phyloP scores from a whole-genome alignment of 805 yeast species.

The Ogataea dorogensis region DNA sequence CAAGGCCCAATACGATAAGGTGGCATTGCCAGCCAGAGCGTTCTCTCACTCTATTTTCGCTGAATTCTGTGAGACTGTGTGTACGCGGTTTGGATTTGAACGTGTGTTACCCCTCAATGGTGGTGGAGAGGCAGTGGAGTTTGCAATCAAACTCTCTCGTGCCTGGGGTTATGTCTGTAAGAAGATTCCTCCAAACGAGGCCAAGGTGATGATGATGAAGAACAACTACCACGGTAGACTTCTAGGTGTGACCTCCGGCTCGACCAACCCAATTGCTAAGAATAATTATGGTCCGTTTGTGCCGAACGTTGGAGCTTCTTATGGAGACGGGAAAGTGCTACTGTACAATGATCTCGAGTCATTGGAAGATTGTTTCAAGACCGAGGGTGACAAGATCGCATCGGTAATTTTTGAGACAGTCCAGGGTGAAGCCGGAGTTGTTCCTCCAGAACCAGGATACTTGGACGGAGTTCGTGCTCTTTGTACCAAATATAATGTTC shows the following conservation, averaged over 20 bases:
- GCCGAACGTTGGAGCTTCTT: constrained; percentile 31
- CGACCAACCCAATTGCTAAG: constrained; percentile 32
- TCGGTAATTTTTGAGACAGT: constrained; percentile 38
- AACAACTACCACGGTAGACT: constrained; percentile 41
- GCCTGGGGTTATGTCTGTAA: constrained; percentile 34
- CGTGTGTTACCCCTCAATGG: constrained; percentile 34
- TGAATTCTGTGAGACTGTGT: constrained; percentile 26
- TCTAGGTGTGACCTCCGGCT: constrained; percentile 39
- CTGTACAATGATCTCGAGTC: constrained; percentile 27
- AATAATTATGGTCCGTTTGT: constrained; percentile 35
- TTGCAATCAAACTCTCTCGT: constrained; percentile 38
- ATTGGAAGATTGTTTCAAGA: constrained; percentile 29
- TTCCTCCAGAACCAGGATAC: constrained; percentile 35
- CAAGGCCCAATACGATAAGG: constrained; percentile 29
- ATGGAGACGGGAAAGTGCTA: constrained; percentile 31
- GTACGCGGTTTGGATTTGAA: constrained; percentile 29
- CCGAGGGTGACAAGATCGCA: constrained; percentile 34
- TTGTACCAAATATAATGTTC: constrained; percentile 32
- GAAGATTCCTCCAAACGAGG: constrained; percentile 25
- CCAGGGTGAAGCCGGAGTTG: constrained; percentile 42
- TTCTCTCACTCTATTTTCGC: constrained; percentile 27
- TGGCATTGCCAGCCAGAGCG: constrained; percentile 33
- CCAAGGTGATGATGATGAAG: constrained; percentile 34
- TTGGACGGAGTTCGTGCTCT: constrained; percentile 33
- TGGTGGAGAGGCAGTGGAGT: constrained; percentile 38